These are phyloP conservation scores for Dothistroma septosporum DNA, from an alignment of 2,329 filamentous ascomycete genomes.

Conservation along the genomic window DNA sequence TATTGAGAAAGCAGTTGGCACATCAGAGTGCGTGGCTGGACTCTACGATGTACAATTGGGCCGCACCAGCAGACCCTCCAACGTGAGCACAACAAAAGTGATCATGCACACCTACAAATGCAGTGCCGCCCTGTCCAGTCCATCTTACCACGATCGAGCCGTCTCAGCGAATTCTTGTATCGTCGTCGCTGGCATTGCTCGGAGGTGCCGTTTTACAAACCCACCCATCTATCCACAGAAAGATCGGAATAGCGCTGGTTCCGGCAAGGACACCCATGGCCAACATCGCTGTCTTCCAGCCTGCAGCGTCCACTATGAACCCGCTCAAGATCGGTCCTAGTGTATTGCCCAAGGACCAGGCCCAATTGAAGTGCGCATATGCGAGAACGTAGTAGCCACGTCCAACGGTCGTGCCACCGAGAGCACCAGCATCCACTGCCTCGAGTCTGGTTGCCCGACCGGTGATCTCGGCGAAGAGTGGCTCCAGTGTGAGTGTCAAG, in stretches of 20 bases:
- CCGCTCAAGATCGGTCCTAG: conserved; percentile 27
- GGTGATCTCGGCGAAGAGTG: conserved; percentile 23
- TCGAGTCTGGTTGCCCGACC: conserved; percentile 16
- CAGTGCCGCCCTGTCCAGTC: neutral
- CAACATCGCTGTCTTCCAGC: conserved; percentile 23
- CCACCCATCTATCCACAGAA: conserved; percentile 18
- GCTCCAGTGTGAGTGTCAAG: conserved; percentile 19
- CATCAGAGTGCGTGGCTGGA: neutral
- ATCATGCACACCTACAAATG: neutral
- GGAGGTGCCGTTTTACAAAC: neutral
- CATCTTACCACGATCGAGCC: neutral
- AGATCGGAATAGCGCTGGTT: conserved; percentile 47
- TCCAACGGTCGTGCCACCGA: neutral
- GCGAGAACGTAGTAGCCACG: conserved; percentile 46
- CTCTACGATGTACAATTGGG: neutral
- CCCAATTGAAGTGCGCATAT: conserved; percentile 42
- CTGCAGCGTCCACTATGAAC: conserved; percentile 19
- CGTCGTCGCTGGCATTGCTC: neutral
- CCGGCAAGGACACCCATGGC: conserved; percentile 37
- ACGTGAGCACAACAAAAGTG: neutral
- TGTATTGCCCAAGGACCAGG: conserved; percentile 25
- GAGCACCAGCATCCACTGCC: conserved; percentile 6
- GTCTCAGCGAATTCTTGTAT: neutral
- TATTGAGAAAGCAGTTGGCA: neutral
- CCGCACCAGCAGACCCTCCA: neutral